Conservation (phyloP, 257 asterid species). For the Solanum medicagineum region DNA sequence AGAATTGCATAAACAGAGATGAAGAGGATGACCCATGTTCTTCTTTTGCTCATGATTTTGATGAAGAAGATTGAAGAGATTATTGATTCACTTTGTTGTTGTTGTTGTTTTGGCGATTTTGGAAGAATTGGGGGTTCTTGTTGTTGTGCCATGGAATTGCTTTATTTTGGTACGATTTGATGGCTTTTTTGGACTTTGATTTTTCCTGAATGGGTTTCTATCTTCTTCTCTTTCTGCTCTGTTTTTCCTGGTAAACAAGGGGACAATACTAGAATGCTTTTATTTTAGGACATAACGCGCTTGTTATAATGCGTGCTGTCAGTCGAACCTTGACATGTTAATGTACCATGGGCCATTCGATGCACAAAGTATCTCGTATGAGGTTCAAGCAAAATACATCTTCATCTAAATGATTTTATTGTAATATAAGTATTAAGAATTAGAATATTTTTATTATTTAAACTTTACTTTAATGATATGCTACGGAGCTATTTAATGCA, state of each 20-base stretch:
- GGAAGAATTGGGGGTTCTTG: not conserved
- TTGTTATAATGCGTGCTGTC: not conserved
- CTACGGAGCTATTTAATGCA: too few species aligned
- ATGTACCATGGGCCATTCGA: too few species aligned
- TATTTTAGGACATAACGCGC: not conserved
- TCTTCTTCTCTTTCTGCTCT: not conserved
- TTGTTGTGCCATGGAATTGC: not conserved
- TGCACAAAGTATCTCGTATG: too few species aligned
- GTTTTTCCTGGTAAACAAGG: not conserved
- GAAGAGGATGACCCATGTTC: slow-evolving; percentile 71
- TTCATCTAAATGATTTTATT: too few species aligned
- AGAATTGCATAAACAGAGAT: slow-evolving; percentile 55
- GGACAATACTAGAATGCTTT: not conserved
- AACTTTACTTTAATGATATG: too few species aligned
- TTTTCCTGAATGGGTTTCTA: not conserved
- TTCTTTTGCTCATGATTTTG: slow-evolving; percentile 52
- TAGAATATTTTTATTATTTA: too few species aligned
- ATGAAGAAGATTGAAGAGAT: slow-evolving; percentile 17
- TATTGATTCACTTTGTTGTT: not conserved
- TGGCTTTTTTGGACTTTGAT: not conserved
- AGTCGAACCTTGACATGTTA: not conserved
- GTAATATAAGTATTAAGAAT: too few species aligned
- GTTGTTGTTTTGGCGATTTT: not conserved
- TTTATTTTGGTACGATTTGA: not conserved
- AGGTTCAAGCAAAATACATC: too few species aligned